A percentile compares a stretch with the other conserved stretches of the same genome.
phyloP scores from a whole-genome alignment of 805 yeast species.

The Lipomyces spencermartinsiae region DNA sequence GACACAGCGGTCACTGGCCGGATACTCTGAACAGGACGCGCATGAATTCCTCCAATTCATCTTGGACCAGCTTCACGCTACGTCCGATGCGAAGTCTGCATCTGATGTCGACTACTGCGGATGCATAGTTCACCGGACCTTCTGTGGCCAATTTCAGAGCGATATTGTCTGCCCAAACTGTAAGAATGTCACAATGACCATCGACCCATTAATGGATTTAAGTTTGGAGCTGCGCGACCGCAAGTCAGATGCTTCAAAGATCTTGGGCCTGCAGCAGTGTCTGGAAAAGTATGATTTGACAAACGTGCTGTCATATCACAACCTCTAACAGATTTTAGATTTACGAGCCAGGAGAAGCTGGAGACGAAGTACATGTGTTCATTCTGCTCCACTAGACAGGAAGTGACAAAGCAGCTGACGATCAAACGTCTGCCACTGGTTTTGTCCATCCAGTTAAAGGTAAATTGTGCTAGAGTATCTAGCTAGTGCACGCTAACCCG shows the following conservation, averaged over 20 bases:
- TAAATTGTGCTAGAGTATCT: not conserved
- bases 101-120: conserved; percentile 53
- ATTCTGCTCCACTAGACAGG: conserved; percentile 64
- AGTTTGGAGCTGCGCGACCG: conserved; percentile 54
- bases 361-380: conserved; percentile 77
- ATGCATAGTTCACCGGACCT: conserved; percentile 83
- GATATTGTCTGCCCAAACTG: conserved; percentile 78
- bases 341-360: conserved; percentile 77
- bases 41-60: conserved; percentile 97
- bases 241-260: conserved; percentile 17
- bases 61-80: conserved; percentile 76
- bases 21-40: conserved; percentile 97
- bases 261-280: conserved; percentile 43
- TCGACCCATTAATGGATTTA: conserved; percentile 89
- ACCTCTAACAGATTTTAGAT: conserved; percentile 49
- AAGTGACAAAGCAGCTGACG: conserved; percentile 74
- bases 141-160: conserved; percentile 83
- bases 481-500: not conserved
- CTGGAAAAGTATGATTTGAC: conserved; percentile 29
- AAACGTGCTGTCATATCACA: not conserved
- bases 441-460: conserved; percentile 79
- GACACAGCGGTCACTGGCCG: conserved; percentile 83
- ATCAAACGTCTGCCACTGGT: conserved; percentile 77
- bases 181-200: conserved; percentile 64
- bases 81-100: conserved; percentile 26